Evolutionary conservation across 2,329 filamentous ascomycete genomes (phyloP), one percentile per base, ranked within the genome.

Genomic region (Tolypocladium amazonense): DNA sequence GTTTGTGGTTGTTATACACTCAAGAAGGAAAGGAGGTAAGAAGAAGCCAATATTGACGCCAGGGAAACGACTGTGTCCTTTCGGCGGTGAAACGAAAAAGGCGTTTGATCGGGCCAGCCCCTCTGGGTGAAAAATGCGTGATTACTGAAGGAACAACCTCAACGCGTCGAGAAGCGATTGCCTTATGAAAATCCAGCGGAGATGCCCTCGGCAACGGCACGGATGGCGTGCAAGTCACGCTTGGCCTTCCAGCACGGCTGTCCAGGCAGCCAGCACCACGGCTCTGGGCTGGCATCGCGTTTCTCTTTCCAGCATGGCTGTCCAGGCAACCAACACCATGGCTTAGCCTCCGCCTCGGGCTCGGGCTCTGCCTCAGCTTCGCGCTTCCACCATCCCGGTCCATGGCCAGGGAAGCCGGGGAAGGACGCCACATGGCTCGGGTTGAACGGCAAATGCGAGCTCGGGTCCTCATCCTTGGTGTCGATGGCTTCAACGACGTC

Each of bases 221-320:
- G 61, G 52, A 72, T 65, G 20, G 65, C 66, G 7, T 65, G 57
- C 37, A 73, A 59, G 43, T 70, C 68, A 53, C 76, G 73, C 65
- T 70, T 69, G 66, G 73, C 71, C 62, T 53, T 54, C 73, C 71
- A 74, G 74, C 74, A 75, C 27, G 71, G 63, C 64, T 75, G 68
- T 60, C 78, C 77, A 35, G 59, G 59, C 33, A 68, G 65, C 62
- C 67, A 62, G 67, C 76, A 79, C 61, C 69, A 70, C 20, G 67
- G 65, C 61, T 54, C 50, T 8, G 50, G 30, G 9, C 3, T 15
- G 11, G 50, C 50, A 1, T 53, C 50, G 30, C 50, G 50, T 20
- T 53, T 53, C 9, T n/a, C 18, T 20, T 53, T 53, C 50, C 38
- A 59, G 58, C 54, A 56, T 11, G 39, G 59, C 63, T 70, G 61